phyloP scores from a whole-genome alignment of 257 asterid species.

The Primulina eburnea region DNA sequence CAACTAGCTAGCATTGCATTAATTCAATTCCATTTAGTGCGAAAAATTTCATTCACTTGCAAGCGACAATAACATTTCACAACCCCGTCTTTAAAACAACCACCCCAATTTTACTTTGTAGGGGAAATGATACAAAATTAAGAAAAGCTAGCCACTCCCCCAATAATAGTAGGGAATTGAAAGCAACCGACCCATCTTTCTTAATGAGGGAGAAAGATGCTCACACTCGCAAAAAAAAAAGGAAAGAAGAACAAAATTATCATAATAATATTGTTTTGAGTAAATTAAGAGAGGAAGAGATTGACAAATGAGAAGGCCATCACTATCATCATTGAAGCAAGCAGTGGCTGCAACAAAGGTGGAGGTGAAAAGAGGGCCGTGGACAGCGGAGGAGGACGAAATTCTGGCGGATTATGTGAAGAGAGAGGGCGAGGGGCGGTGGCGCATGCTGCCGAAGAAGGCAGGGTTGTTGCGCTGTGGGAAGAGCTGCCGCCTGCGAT shows the following conservation, averaged over 20 bases:
- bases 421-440: conserved; percentile 34
- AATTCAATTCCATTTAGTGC: too few species aligned
- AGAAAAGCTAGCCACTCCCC: too few species aligned
- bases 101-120: too few species aligned
- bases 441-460: conserved; percentile 31
- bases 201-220: conserved; percentile 8
- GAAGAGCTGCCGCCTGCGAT: conserved; percentile 42
- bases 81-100: too few species aligned
- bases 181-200: neutral
- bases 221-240: neutral
- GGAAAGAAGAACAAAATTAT: too few species aligned
- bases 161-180: too few species aligned
- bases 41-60: too few species aligned
- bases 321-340: neutral
- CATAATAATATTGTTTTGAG: too few species aligned
- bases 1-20: too few species aligned
- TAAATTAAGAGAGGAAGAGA: neutral
- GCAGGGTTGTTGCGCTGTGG: conserved; percentile 35
- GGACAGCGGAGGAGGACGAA: conserved; percentile 33
- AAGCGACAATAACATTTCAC: too few species aligned
- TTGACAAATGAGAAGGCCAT: conserved; percentile 22
- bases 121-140: too few species aligned
- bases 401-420: conserved; percentile 22
- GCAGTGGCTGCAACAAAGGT: conserved; percentile 4
- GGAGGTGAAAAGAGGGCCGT: conserved; percentile 32